Evolutionary conservation across 2,329 filamentous ascomycete genomes (phyloP), one percentile per base, ranked within the genome.

Genomic region (Teratosphaeriaceae sp.): DNA sequence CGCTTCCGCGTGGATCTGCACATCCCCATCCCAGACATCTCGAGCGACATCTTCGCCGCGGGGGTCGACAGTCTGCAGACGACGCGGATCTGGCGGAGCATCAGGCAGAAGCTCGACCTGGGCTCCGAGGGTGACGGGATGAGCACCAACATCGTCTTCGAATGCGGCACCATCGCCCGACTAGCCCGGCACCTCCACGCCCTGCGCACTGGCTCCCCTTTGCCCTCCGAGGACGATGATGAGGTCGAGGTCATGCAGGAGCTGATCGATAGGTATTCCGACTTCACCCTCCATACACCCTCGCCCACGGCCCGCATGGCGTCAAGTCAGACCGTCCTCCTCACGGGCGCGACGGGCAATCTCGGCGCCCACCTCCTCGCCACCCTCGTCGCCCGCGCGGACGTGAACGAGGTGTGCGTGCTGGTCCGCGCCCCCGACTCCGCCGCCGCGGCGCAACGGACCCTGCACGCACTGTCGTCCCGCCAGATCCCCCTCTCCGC

Each of bases 331-430:
- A 54, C 59, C 23, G 60, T 80, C 1, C 33, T 58, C 23, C 48
- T 85, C 3, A 85, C 81, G 0, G 82, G 82, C 1, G 73, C 75
- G 0, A 85, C 82, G 0, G 82, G 82, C 1, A 80, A 79, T 1
- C 66, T 85, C 0, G 82, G 82, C 1, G 70, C 76, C 0, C 79
- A 82, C 50, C 64, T 82, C 1, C 67, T 79, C 1, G 50, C 60
- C 1, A 59, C 65, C 24, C 50, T 68, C 4, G 54, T 62, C 18
- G 44, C 31, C 8, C 53, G 53, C 1, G 42, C 54, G 7, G 46
- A 55, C 23, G 59, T 67, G 5, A 43, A 54, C 3, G 63, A 62
- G 5, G 62, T 80, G 1, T 78, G 74, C 63, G 73, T 71, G 42
- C 65, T 79, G 2, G 70, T 78, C 4, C 68, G 76, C 23, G 73